Evolutionary conservation across 345 rosid genomes (phyloP).

Genomic region (Acer campestre): DNA sequence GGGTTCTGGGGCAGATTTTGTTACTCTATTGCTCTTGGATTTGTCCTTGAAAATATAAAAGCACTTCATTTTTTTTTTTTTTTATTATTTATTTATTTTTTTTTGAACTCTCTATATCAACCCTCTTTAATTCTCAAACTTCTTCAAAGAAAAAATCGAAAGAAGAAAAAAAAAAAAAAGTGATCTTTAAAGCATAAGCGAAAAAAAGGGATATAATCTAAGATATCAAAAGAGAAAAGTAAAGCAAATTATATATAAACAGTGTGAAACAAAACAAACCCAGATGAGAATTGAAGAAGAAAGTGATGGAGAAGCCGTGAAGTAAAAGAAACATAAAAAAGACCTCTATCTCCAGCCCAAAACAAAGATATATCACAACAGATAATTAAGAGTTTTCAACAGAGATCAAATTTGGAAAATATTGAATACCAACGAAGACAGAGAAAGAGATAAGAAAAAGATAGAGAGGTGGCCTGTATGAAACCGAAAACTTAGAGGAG

Average conservation of each 20-base stretch:
- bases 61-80: slow-evolving; percentile 40
- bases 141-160: background rate
- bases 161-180: background rate
- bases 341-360: background rate
- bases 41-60: slow-evolving; percentile 47
- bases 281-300: background rate
- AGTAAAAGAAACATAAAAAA: background rate
- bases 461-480: slow-evolving; percentile 11
- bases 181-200: background rate
- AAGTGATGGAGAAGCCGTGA: slow-evolving; percentile 2
- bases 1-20: slow-evolving; percentile 60
- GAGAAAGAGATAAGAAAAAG: background rate
- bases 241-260: background rate
- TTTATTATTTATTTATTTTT: no score
- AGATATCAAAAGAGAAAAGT: background rate
- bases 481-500: slow-evolving; percentile 12
- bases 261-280: slow-evolving; percentile 1
- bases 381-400: background rate
- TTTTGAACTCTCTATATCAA: background rate
- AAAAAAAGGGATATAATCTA: background rate
- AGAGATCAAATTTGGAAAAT: background rate
- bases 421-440: background rate
- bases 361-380: background rate
- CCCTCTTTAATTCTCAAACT: slow-evolving; percentile 6
- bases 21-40: slow-evolving; percentile 39